Conservation (phyloP, 352 stramenopile species). For the Elongisporangium prolatum region DNA sequence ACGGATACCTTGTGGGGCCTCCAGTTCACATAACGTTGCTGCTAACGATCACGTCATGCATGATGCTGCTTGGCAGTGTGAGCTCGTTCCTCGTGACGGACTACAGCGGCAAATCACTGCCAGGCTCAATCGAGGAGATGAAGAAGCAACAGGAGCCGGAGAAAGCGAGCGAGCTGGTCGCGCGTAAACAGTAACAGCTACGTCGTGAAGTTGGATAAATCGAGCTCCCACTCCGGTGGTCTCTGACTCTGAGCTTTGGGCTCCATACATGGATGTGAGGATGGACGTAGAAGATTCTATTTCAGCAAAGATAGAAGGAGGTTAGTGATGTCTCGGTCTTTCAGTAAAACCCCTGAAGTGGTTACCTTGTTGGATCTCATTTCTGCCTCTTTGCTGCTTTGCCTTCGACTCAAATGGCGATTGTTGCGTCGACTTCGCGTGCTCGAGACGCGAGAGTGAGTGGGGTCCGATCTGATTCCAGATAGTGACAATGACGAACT, state of each 20-base stretch:
- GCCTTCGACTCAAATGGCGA: background rate
- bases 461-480: background rate
- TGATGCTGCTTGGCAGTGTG: constrained; percentile 73
- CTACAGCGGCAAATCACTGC: constrained; percentile 49
- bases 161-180: constrained; percentile 2
- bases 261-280: constrained; percentile 9
- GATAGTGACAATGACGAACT: background rate
- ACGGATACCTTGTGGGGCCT: constrained; percentile 76
- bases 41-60: constrained; percentile 65
- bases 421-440: background rate
- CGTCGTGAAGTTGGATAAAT: constrained; percentile 64
- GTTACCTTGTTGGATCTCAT: background rate
- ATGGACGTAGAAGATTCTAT: background rate
- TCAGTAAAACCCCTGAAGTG: background rate
- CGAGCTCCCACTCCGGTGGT: constrained; percentile 42
- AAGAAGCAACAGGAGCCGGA: constrained; percentile 11
- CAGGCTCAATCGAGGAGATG: constrained; percentile 59
- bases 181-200: constrained; percentile 10
- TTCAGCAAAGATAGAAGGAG: background rate
- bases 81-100: constrained; percentile 55
- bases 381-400: background rate
- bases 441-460: background rate
- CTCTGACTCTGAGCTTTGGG: constrained; percentile 2
- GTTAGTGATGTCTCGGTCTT: background rate
- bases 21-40: constrained; percentile 73